A percentile compares a stretch with the other conserved stretches of the same genome.
phyloP scores from a whole-genome alignment of 2,329 filamentous ascomycete species.

The Talaromyces marneffei region DNA sequence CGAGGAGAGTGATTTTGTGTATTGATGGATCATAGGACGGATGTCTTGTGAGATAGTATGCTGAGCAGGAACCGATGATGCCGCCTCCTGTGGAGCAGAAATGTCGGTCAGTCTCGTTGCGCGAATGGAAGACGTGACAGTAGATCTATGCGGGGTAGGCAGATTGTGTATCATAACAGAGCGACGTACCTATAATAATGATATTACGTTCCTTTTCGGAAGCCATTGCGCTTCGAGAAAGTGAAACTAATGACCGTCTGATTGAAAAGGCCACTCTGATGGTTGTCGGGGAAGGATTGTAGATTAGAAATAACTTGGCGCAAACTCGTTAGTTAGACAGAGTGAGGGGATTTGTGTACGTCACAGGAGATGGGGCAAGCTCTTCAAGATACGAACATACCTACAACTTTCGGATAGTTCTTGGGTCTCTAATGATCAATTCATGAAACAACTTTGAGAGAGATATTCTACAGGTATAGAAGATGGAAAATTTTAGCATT shows the following conservation, averaged over 20 bases:
- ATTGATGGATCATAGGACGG: constrained; percentile 67
- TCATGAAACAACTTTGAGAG: neutral
- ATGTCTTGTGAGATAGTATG: constrained; percentile 86
- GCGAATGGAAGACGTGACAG: constrained; percentile 7
- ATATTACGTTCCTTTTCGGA: constrained; percentile 32
- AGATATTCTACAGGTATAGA: neutral
- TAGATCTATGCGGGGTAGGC: constrained; percentile 9
- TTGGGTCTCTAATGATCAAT: neutral
- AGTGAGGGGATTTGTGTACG: constrained; percentile 5
- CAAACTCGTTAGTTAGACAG: neutral
- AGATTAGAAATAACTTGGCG: neutral
- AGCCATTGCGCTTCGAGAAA: constrained; percentile 27
- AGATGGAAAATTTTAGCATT: no score
- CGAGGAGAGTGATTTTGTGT: constrained; percentile 78
- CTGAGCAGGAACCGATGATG: constrained; percentile 85
- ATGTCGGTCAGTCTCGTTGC: constrained; percentile 18
- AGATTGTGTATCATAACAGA: neutral
- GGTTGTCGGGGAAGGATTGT: neutral
- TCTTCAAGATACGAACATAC: neutral
- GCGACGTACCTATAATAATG: constrained; percentile 33
- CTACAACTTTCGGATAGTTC: neutral
- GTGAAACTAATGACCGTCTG: constrained; percentile 16
- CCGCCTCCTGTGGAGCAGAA: constrained; percentile 61
- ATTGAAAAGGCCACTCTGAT: constrained; percentile 22
- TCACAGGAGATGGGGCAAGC: constrained; percentile 4